Evolutionary conservation across 805 yeast genomes (phyloP).

Genomic region (Wickerhamiella hasegawae): DNA sequence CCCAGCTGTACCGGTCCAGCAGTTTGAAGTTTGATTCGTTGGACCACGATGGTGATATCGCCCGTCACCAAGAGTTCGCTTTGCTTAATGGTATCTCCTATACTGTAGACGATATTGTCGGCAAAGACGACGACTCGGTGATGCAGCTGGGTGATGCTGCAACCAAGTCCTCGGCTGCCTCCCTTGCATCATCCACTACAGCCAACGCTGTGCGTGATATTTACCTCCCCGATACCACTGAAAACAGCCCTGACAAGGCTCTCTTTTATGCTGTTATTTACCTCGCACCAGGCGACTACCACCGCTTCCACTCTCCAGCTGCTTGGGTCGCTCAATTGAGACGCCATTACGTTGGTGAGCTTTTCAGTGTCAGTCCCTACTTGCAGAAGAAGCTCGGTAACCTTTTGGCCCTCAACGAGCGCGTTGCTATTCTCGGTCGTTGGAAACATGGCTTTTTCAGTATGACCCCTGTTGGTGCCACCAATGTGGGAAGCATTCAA

Average conservation of each 20-base stretch:
- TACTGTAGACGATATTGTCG: slow-evolving; percentile 51
- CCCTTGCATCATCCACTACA: neutral
- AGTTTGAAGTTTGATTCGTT: neutral
- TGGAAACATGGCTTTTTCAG: slow-evolving; percentile 96
- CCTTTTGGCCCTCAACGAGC: slow-evolving; percentile 78
- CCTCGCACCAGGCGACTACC: slow-evolving; percentile 97
- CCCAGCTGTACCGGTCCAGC: slow-evolving; percentile 2
- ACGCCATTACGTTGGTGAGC: slow-evolving; percentile 90
- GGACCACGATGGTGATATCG: slow-evolving; percentile 21
- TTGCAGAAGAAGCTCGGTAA: slow-evolving; percentile 80
- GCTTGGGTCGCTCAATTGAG: slow-evolving; percentile 91
- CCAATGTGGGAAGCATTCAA: slow-evolving; percentile 91
- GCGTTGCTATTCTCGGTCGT: slow-evolving; percentile 87
- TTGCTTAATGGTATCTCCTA: slow-evolving; percentile 56
- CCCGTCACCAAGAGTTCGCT: slow-evolving; percentile 62
- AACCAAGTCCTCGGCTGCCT: slow-evolving; percentile 10
- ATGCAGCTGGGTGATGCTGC: slow-evolving; percentile 58
- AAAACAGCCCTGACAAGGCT: slow-evolving; percentile 30
- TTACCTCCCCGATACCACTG: slow-evolving; percentile 14
- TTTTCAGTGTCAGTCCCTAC: slow-evolving; percentile 91
- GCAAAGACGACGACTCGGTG: slow-evolving; percentile 30
- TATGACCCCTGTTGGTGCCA: slow-evolving; percentile 99
- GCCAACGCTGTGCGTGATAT: slow-evolving; percentile 3
- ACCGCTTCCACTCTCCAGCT: slow-evolving; percentile 89
- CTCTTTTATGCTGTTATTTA: slow-evolving; percentile 83